Percentiles rank a stretch among this genome's conserved stretches.
Evolutionary conservation across 2,329 filamentous ascomycete genomes (phyloP).

Genomic region (Fusarium sulawesiense): DNA sequence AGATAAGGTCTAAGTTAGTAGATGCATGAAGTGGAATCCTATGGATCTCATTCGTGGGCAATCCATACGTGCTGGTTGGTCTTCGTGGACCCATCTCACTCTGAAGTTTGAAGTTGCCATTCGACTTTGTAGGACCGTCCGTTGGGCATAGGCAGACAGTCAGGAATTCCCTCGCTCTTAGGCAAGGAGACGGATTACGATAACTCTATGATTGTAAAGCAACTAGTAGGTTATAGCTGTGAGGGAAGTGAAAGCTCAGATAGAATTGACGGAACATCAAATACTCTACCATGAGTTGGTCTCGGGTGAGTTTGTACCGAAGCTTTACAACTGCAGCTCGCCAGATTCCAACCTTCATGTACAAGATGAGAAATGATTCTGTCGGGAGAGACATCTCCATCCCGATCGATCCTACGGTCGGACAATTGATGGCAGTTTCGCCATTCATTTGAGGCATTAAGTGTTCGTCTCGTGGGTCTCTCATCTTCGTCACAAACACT

Average conservation of each 20-base stretch:
- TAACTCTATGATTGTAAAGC: not conserved
- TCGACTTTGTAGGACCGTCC: not conserved
- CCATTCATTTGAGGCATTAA: not conserved
- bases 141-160: not conserved
- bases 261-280: accelerated
- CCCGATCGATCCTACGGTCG: too few relatives aligned
- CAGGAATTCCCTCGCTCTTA: not conserved
- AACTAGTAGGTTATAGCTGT: not conserved
- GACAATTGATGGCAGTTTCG: too few relatives aligned
- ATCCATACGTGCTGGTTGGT: not conserved
- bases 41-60: too few relatives aligned
- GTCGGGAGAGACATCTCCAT: not conserved
- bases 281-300: not conserved
- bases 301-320: not conserved
- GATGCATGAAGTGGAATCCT: too few relatives aligned
- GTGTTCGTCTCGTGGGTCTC: not conserved
- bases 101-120: not conserved
- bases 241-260: not conserved
- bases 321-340: not conserved
- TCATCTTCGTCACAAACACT: not conserved
- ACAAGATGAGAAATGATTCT: not conserved
- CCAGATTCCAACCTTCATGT: not conserved
- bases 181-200: accelerated
- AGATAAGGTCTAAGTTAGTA: not conserved
- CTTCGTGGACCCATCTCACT: not conserved